Conservation (phyloP, 805 yeast genomes). For the Ogataea wickerhamii region DNA sequence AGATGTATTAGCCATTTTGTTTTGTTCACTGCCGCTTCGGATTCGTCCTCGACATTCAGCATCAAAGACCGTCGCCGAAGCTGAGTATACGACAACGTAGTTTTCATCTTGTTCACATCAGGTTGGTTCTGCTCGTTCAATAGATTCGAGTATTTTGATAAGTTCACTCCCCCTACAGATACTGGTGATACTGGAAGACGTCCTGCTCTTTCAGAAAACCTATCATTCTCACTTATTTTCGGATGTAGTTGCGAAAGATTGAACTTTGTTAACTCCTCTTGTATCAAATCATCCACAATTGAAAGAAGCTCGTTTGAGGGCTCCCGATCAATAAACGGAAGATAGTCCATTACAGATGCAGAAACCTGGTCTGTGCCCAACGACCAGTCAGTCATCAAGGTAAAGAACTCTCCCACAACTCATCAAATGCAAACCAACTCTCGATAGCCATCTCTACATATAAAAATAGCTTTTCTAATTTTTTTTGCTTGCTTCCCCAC, state of each 20-base stretch:
- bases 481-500: too few relatives aligned
- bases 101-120: conserved; percentile 27
- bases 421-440: too few relatives aligned
- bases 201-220: background rate
- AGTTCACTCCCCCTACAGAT: conserved; percentile 16
- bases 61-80: conserved; percentile 40
- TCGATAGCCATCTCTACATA: too few relatives aligned
- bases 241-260: conserved; percentile 16
- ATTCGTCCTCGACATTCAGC: conserved; percentile 21
- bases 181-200: conserved; percentile 6
- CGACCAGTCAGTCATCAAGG: too few relatives aligned
- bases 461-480: too few relatives aligned
- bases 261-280: conserved; percentile 19
- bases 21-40: conserved; percentile 12
- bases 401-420: too few relatives aligned
- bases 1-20: conserved; percentile 38
- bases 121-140: conserved; percentile 13
- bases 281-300: conserved; percentile 20
- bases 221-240: conserved; percentile 2
- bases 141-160: conserved; percentile 18
- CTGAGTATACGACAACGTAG: conserved; percentile 39
- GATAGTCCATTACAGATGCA: conserved; percentile 14
- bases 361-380: too few relatives aligned
- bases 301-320: conserved; percentile 17
- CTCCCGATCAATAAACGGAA: conserved; percentile 24